Conservation (phyloP, 116 monocot genomes). For the Cymodocea nodosa region DNA sequence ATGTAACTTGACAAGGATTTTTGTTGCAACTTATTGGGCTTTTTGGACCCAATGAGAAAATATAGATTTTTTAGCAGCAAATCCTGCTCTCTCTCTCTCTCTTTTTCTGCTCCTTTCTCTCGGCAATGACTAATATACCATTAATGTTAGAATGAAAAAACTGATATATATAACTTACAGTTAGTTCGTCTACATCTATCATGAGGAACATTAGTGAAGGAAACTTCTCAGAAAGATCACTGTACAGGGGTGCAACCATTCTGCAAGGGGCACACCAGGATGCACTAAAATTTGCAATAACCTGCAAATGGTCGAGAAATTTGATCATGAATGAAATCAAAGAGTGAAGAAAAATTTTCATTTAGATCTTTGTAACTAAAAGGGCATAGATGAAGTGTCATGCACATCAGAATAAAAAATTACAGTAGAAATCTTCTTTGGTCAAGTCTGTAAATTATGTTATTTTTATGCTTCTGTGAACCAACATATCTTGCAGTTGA, state of each 20-base stretch:
- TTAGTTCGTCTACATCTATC: slow-evolving; percentile 61
- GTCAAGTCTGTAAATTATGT: no score
- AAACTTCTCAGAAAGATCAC: slow-evolving; percentile 58
- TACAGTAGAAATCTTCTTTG: no score
- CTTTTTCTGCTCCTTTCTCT: not conserved
- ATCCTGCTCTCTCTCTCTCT: no score
- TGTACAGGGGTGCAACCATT: slow-evolving; percentile 45
- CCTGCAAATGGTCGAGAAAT: slow-evolving; percentile 15
- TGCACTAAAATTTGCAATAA: slow-evolving; percentile 84
- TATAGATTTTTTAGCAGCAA: no score
- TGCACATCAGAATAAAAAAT: no score
- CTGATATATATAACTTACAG: slow-evolving; percentile 21
- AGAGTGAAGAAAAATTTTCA: not conserved
- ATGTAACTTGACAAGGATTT: no score
- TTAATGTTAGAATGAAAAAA: not conserved
- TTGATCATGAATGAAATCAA: not conserved
- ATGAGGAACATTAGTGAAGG: slow-evolving; percentile 58
- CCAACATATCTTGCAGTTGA: no score
- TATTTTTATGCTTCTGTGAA: no score
- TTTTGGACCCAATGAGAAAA: no score
- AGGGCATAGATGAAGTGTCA: not conserved
- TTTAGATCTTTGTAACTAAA: not conserved
- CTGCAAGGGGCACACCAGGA: slow-evolving; percentile 81
- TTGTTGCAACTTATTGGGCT: no score
- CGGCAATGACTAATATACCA: not conserved